A percentile compares a stretch with the other conserved stretches of the same genome.
Conservation (phyloP, 139 green algal species). For the Chlorella sp. region DNA sequence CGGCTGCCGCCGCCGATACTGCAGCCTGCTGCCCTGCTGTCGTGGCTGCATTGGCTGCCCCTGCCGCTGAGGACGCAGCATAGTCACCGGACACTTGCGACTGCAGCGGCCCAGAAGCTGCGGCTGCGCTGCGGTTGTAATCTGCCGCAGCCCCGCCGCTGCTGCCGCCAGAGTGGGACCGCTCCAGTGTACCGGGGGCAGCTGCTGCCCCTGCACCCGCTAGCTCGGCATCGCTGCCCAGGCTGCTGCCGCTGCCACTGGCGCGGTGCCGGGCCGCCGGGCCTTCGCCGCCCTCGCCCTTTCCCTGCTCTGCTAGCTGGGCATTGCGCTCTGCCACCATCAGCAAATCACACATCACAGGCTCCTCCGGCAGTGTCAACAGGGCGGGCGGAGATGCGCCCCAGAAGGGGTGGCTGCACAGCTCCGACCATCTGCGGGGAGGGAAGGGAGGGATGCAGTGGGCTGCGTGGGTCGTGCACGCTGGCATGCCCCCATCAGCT, state of each 20-base stretch:
- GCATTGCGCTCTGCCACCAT: background rate
- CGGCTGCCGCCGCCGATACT: background rate
- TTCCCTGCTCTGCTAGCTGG: no score
- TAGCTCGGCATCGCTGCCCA: constrained; percentile 16
- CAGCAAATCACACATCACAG: constrained; percentile 77
- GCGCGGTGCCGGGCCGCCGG: background rate
- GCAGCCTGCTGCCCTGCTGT: constrained; percentile 6
- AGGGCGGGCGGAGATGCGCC: constrained; percentile 48
- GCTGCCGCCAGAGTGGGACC: background rate
- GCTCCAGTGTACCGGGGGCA: background rate
- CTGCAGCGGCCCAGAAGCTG: background rate
- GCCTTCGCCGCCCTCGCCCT: background rate
- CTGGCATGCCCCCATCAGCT: no score
- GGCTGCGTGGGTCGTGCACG: background rate
- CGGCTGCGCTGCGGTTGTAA: background rate
- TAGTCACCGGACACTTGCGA: background rate
- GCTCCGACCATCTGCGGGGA: constrained; percentile 53
- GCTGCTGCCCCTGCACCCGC: background rate
- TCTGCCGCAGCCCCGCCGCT: background rate
- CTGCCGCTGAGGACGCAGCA: background rate
- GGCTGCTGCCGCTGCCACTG: constrained; percentile 22
- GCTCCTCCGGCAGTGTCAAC: constrained; percentile 77
- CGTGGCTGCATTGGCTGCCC: background rate
- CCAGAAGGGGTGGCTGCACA: constrained; percentile 80
- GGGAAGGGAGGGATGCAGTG: background rate